These are phyloP conservation scores for Lupinus albus DNA, from an alignment of 306 rosid species.

Conservation along the genomic window DNA sequence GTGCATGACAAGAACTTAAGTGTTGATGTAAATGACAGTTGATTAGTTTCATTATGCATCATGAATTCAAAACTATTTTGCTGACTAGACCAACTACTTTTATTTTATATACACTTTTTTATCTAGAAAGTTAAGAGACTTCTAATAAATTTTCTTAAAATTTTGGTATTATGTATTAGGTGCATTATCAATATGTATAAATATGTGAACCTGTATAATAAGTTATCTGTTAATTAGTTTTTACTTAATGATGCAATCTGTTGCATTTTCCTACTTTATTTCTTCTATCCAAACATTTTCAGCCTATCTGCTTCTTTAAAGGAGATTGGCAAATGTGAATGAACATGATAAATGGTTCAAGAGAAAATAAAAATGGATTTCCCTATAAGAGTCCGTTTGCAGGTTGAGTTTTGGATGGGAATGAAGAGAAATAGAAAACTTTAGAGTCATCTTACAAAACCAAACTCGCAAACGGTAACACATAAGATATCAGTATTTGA, in stretches of 20 bases:
- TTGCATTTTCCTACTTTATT: slow-evolving; percentile 46
- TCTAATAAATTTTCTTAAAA: neutral
- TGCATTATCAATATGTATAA: neutral
- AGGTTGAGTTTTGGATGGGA: slow-evolving; percentile 41
- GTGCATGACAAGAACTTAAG: too few relatives aligned
- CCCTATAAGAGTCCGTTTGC: too few relatives aligned
- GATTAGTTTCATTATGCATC: slow-evolving; percentile 11
- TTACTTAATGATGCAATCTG: slow-evolving; percentile 35
- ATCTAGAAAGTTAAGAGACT: neutral
- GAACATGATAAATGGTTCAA: slow-evolving; percentile 42
- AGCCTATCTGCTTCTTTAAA: slow-evolving; percentile 41
- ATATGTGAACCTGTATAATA: neutral
- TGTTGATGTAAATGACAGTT: slow-evolving; percentile 3
- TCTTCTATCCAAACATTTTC: slow-evolving; percentile 40
- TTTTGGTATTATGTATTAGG: too few relatives aligned
- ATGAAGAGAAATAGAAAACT: slow-evolving; percentile 47
- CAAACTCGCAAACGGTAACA: slow-evolving; percentile 43
- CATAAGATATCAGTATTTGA: slow-evolving; percentile 55
- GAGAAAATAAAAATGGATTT: slow-evolving; percentile 43
- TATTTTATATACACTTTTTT: neutral
- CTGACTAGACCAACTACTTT: neutral
- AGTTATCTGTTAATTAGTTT: neutral
- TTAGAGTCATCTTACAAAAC: slow-evolving; percentile 50
- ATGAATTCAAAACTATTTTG: neutral
- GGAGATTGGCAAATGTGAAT: slow-evolving; percentile 39